These are phyloP conservation scores for Lupinus albus DNA, from an alignment of 306 rosid genomes.

Conservation along the genomic window DNA sequence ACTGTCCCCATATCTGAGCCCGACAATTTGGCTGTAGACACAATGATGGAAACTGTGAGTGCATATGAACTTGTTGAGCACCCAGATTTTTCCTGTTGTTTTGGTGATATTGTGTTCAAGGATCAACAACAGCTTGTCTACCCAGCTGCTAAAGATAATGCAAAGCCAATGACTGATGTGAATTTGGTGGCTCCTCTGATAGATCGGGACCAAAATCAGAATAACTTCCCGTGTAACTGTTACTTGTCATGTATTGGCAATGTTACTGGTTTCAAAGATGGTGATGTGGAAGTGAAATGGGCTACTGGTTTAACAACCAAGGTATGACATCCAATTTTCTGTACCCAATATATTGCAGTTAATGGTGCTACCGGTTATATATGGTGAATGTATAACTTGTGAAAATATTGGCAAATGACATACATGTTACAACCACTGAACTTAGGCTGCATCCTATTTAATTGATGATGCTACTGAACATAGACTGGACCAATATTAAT, in stretches of 20 bases:
- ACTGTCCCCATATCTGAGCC: constrained; percentile 42
- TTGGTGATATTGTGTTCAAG: constrained; percentile 86
- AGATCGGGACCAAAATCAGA: constrained; percentile 45
- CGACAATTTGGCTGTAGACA: constrained; percentile 48
- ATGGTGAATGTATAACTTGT: constrained; percentile 18
- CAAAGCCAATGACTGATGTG: constrained; percentile 39
- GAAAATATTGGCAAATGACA: not conserved
- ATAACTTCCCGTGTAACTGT: constrained; percentile 43
- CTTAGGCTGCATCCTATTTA: constrained; percentile 15
- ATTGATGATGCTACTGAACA: constrained; percentile 17
- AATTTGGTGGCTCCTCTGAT: constrained; percentile 45
- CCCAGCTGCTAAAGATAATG: constrained; percentile 48
- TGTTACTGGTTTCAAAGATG: constrained; percentile 68
- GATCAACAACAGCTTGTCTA: constrained; percentile 57
- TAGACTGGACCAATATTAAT: not conserved
- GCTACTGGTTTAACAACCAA: constrained; percentile 69
- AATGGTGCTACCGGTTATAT: constrained; percentile 26
- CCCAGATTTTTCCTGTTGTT: constrained; percentile 75
- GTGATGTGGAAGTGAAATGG: constrained; percentile 90
- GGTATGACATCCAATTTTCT: constrained; percentile 51
- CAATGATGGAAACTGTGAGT: constrained; percentile 71
- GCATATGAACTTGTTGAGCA: constrained; percentile 90
- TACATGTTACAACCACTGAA: constrained; percentile 3
- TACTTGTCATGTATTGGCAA: constrained; percentile 71
- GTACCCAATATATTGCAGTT: constrained; percentile 32